phyloP scores from a whole-genome alignment of 345 rosid genomes.

The Bruguiera parviflora region DNA sequence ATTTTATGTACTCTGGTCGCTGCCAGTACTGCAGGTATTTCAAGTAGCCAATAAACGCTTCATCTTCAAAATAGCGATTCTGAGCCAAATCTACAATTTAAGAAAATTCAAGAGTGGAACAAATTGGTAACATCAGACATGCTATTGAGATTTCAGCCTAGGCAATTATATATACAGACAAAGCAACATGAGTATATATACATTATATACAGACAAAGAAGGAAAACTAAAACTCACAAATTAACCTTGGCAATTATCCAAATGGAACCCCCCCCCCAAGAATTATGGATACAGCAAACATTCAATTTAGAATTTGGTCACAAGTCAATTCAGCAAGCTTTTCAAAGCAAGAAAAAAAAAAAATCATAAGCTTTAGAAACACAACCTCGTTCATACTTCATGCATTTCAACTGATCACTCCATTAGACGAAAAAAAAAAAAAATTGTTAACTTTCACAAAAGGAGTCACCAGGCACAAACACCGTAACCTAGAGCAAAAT shows the following conservation, averaged over 20 bases:
- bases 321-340: too few species aligned
- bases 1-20: constrained; percentile 82
- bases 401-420: background rate
- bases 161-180: background rate
- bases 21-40: constrained; percentile 98
- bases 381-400: background rate
- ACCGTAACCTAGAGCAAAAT: background rate
- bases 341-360: too few species aligned
- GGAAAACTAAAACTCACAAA: too few species aligned
- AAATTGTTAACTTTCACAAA: background rate
- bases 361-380: background rate
- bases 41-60: constrained; percentile 92
- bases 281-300: too few species aligned
- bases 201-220: too few species aligned
- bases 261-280: too few species aligned
- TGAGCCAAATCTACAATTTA: constrained; percentile 84
- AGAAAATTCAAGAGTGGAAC: constrained; percentile 9
- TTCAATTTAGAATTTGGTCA: too few species aligned
- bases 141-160: background rate
- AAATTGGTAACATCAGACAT: background rate
- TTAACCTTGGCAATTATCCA: too few species aligned
- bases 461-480: background rate
- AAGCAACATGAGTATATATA: too few species aligned
- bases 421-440: background rate
- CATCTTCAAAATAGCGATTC: constrained; percentile 96